Base-by-base conservation (phyloP, 1,139 yeast species). In the Blastobotrys persicus region DNA sequence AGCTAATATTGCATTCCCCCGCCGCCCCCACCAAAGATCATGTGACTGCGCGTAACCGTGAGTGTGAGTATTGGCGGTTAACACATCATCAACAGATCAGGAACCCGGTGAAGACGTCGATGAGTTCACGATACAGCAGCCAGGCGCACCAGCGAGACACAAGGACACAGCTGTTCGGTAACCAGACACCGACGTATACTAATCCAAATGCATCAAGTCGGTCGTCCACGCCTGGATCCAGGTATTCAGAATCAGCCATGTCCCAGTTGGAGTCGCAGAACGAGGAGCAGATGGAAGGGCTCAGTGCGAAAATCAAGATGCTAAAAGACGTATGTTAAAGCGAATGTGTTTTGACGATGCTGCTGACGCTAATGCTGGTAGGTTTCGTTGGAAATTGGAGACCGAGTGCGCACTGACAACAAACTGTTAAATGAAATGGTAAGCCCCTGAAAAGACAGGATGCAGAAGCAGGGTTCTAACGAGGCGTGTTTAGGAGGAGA, bases 201-300 rank as follows among this genome's bases (percentile, higher is more conserved):
- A 34, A 34, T 14, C 38, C 66, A 67, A 14, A 51, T 62, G 17
- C 61, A 53, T 43, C 53, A 55, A 51, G 45, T 51, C 47, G 35
- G 35, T 13, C 35, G 35, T 32, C 35, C 6, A 32, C 35, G 35
- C 45, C 44, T 47, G 51, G 40, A 26, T 41, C 40, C 37, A 41
- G 46, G 43, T 60, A 60, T 48, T 51, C 62, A 12, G 78, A 87
- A 47, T 76, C 81, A 52, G 75, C 82, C 61, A 73, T 84, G 72
- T 80, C 88, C 43, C 77, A 76, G 51, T 70, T 89, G 47, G 98
- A 91, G 64, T 78, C 89, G 12, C 97, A 91, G 64, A 85, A 85
- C 59, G 88, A 88, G 55, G 89, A 85, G 38, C 89, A 88, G 52
- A 69, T 86, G 64, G 81, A 80, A 46, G 68, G 77, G 13, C 83